These are phyloP conservation scores for Diaporthe aspalathi DNA, from an alignment of 2,329 filamentous ascomycete genomes.

Conservation along the genomic window DNA sequence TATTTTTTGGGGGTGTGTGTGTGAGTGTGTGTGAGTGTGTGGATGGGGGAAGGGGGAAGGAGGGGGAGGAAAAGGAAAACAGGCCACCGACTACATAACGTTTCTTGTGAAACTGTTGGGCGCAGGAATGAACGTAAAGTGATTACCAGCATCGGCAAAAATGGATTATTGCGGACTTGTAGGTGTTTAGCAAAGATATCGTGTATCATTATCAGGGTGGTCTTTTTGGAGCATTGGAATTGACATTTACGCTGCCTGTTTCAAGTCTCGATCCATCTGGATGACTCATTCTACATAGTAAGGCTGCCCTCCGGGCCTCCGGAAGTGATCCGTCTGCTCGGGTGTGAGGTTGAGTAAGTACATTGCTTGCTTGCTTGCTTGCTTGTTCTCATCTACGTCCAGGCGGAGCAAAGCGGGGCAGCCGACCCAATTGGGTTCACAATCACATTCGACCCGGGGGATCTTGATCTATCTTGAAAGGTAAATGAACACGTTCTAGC, in stretches of 20 bases:
- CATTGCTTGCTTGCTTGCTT: too few species aligned
- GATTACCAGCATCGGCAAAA: conserved; percentile 21
- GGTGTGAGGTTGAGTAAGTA: too few species aligned
- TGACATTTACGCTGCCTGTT: conserved; percentile 22
- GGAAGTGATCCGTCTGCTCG: too few species aligned
- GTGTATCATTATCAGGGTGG: conserved; percentile 31
- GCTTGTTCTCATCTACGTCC: too few species aligned
- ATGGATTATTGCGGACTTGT: conserved; percentile 20
- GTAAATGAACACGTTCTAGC: neutral
- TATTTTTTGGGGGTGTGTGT: neutral
- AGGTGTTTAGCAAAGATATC: conserved; percentile 26
- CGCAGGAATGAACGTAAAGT: neutral
- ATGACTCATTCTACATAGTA: too few species aligned
- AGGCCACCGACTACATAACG: neutral
- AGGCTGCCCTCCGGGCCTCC: too few species aligned
- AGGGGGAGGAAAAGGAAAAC: neutral
- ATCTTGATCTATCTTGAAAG: neutral
- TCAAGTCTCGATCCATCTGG: neutral
- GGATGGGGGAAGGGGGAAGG: too few species aligned
- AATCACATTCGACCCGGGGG: neutral
- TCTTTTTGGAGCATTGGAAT: conserved; percentile 34
- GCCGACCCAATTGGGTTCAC: neutral
- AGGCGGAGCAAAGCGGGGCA: neutral
- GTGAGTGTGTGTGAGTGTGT: too few species aligned
- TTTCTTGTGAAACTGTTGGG: neutral